Conservation (phyloP, 139 green algal genomes). For the Chlamydomonas sphaeroides region DNA sequence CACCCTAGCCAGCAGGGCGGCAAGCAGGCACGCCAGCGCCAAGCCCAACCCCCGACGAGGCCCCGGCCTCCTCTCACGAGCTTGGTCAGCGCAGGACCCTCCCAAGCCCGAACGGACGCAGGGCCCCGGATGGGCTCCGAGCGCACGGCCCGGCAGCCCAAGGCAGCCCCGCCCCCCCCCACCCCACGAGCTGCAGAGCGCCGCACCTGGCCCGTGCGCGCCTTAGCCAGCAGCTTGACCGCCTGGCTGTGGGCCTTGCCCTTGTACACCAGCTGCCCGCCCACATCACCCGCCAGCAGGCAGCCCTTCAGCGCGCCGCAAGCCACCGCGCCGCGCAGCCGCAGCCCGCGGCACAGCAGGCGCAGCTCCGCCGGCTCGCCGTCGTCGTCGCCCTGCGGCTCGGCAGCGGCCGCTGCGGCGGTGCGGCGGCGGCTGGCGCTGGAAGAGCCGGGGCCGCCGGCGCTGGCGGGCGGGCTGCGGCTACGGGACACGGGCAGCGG, state of each 20-base stretch:
- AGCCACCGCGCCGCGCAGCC: constrained; percentile 1
- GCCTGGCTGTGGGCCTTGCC: constrained; percentile 17
- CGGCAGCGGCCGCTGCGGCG: too few relatives aligned
- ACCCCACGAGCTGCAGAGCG: too few relatives aligned
- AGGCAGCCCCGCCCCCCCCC: neutral
- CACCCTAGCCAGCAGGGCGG: too few relatives aligned
- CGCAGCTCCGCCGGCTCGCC: neutral
- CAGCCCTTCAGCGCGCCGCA: constrained; percentile 8
- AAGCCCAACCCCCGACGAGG: too few relatives aligned
- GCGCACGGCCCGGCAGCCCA: neutral
- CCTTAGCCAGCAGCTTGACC: neutral
- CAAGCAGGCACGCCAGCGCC: too few relatives aligned
- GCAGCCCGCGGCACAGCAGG: constrained; percentile 14
- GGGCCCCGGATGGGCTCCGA: neutral
- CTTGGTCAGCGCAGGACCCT: too few relatives aligned
- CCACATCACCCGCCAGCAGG: constrained; percentile 9
- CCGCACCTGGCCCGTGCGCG: constrained; percentile 19
- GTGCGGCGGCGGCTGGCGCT: too few relatives aligned
- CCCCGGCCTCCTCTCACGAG: too few relatives aligned
- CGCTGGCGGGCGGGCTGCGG: too few relatives aligned
- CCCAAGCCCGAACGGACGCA: neutral
- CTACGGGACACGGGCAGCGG: too few relatives aligned
- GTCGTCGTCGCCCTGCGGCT: too few relatives aligned
- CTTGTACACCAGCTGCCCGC: constrained; percentile 26
- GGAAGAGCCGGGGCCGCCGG: too few relatives aligned